Evolutionary conservation across 2,329 filamentous ascomycete genomes (phyloP), one percentile per base, ranked within the genome.

Genomic region (Phialophora chinensis): DNA sequence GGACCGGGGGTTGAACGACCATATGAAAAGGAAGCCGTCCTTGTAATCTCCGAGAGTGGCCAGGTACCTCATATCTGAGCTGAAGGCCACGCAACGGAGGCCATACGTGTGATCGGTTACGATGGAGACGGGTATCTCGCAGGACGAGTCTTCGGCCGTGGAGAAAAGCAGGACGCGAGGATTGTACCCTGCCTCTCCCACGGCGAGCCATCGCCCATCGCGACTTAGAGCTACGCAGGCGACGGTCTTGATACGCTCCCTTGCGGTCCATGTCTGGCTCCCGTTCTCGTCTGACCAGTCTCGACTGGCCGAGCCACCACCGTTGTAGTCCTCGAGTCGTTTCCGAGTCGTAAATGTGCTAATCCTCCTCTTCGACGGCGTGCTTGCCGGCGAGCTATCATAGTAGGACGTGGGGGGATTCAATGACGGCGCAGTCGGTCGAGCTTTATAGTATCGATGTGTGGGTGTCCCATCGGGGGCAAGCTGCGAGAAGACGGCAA

Each of bases 161-260:
- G 88, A 92, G 79, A 97, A 99, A 62, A 99, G 89, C 65, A 98
- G 83, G 25, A 99, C 92, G 61, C 95, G 87, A 5, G 95, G 95
- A 61, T 90, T 91, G 78, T 98, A 97, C 25, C 95, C 95, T 3
- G 93, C 96, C 85, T 99, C 95, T 73, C 95, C 95, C 2, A 98
- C 91, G 8, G 94, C 95, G 60, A 99, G 83, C 75, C 91, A 96
- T 73, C 87, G 90, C 35, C 91, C 93, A 79, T 97, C 93, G 0
- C 89, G 88, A 75, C 93, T 97, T 71, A 99, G 85, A 25, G 92
- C 90, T 29, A 99, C 86, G 74, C 93, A 96, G 4, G 93, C 97
- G 1, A 93, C 92, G 20, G 95, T 91, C 80, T 98, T 98, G 76
- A 98, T 93, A 71, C 93, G 88, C 78, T 98, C 95, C 71, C 92